A percentile compares a stretch with the other conserved stretches of the same genome.
These are phyloP conservation scores for Oidium heveae DNA, from an alignment of 2,329 filamentous ascomycete genomes.

Conservation along the genomic window DNA sequence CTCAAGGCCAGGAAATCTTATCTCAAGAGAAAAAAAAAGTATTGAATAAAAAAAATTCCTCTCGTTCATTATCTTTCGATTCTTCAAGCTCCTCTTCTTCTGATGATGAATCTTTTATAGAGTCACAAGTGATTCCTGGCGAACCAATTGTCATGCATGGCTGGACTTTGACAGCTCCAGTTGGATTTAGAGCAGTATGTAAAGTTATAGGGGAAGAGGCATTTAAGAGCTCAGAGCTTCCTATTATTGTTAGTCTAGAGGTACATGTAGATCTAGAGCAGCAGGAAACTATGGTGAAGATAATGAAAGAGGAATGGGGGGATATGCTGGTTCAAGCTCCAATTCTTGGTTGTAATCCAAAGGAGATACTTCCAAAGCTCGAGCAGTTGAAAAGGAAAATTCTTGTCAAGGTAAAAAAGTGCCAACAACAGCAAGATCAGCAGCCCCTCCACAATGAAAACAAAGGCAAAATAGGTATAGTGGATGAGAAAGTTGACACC, in stretches of 20 bases:
- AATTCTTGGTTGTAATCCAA: conserved; percentile 20
- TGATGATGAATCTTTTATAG: conserved; percentile 5
- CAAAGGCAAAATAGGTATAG: too few species aligned
- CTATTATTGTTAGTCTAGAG: conserved; percentile 78
- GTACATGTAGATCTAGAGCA: conserved; percentile 64
- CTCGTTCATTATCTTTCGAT: too few species aligned
- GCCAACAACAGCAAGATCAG: too few species aligned
- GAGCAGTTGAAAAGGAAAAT: conserved; percentile 57
- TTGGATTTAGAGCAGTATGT: conserved; percentile 72
- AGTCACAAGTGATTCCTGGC: conserved; percentile 12
- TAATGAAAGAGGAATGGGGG: conserved; percentile 77
- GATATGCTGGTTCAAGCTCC: conserved; percentile 40
- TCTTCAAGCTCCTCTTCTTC: conserved; percentile 4
- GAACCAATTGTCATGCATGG: conserved; percentile 73
- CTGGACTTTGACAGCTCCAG: conserved; percentile 65
- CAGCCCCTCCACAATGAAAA: too few species aligned
- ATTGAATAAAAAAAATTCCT: too few species aligned
- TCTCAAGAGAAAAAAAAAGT: too few species aligned
- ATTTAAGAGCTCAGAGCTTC: conserved; percentile 50
- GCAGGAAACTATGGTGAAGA: conserved; percentile 77
- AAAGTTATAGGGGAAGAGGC: conserved; percentile 53
- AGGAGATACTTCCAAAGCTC: conserved; percentile 37
- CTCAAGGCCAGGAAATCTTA: too few species aligned
- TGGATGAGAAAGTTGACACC: too few species aligned
- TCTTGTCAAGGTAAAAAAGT: conserved; percentile 53